Evolutionary conservation across 345 rosid genomes (phyloP).

Genomic region (Euphorbia lathyris): DNA sequence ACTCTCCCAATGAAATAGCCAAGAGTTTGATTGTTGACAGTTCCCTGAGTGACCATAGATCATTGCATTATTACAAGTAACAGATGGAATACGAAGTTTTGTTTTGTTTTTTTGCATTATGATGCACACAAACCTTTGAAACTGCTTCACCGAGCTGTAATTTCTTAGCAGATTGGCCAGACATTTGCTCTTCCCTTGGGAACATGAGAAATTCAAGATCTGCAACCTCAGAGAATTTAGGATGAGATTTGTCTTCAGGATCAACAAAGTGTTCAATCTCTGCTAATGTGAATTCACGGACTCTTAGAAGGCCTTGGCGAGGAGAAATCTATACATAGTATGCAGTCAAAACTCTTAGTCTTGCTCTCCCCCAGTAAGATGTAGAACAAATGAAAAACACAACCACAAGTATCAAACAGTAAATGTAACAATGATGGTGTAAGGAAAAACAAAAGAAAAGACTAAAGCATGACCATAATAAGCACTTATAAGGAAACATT

Average conservation of each 20-base stretch:
- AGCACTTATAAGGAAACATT: no score
- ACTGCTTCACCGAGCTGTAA: conserved; percentile 73
- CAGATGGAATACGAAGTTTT: not conserved
- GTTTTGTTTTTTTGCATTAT: not conserved
- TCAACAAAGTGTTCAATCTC: conserved; percentile 98
- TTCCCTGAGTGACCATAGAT: conserved; percentile 49
- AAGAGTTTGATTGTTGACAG: conserved; percentile 88
- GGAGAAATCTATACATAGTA: conserved; percentile 67
- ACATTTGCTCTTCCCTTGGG: conserved; percentile 82
- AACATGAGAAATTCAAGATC: conserved; percentile 82
- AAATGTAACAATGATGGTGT: no score
- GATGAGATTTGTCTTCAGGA: conserved; percentile 93
- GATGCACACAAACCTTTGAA: conserved; percentile 46
- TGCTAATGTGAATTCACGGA: conserved; percentile 91
- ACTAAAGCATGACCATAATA: no score
- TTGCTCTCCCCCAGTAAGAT: not conserved
- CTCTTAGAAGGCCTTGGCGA: conserved; percentile 95
- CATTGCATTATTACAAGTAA: conserved; percentile 7
- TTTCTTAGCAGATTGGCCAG: conserved; percentile 70
- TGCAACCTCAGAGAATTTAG: conserved; percentile 65
- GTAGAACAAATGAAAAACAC: not conserved
- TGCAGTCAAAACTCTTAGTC: not conserved
- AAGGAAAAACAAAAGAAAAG: not conserved
- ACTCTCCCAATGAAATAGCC: conserved; percentile 97
- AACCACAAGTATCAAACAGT: not conserved